Base-by-base conservation (phyloP, 805 yeast genomes). In the Suhomyces faveliae region DNA sequence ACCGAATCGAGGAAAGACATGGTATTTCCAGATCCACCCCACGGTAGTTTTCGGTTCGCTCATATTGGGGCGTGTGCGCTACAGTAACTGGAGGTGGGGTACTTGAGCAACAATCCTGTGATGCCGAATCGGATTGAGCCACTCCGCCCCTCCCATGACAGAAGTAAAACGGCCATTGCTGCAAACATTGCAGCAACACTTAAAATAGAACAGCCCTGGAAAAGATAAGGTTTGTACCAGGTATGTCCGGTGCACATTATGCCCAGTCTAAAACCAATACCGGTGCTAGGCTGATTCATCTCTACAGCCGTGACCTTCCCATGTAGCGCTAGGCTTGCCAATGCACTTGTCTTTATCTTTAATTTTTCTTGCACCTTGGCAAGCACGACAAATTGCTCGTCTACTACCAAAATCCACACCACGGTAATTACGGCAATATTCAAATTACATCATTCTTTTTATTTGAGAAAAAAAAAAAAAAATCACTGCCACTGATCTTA, bases 1-100 rank as follows among this genome's bases (percentile, higher is more conserved):
- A 42, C 46, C 8, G 45, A 12, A 4, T 27, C 17, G n/a, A 45
- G 47, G 19, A 45, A 45, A 3, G 47, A 45, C 43, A 45, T 39
- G 6, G 3, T 13, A 11, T 27, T 9, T 7, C 27, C 27, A 24
- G 30, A 11, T 12, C n/a, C 21, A 9, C 37, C 37, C 30, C 30
- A 27, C 15, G 15, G 19, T 33, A 9, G 37, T 11, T 33, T 15
- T 33, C 17, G 37, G 37, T 11, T 33, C 11, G 3, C 3, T 9
- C 37, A 33, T 9, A 33, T 33, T 15, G 37, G 37, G 37, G 19
- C 37, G 37, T 33, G 37, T 12, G 37, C 21, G 2, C 9, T 13
- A 8, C 15, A 27, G 30, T n/a, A 6, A n/a, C 15, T 5, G 5
- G 12, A 27, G 15, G 30, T 27, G 30, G 30, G 15, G 30, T 15